Conservation (phyloP, 441 rosid genomes). For the Brassica hybrid region DNA sequence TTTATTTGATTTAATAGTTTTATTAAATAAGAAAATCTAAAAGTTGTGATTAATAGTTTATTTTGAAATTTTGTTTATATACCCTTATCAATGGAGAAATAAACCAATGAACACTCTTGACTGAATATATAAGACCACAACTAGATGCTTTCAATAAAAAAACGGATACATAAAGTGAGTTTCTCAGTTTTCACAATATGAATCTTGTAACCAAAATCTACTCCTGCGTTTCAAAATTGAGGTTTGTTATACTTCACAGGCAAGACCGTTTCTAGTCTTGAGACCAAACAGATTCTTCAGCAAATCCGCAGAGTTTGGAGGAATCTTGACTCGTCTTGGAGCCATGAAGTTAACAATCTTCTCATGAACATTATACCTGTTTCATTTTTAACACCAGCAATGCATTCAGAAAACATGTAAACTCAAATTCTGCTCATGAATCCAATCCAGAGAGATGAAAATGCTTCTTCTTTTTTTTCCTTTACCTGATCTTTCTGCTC, state of each 20-base stretch:
- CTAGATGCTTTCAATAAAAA: background rate
- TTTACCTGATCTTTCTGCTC: slow-evolving; percentile 85
- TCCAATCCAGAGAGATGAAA: too few species aligned
- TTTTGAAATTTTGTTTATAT: too few species aligned
- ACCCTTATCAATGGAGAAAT: too few species aligned
- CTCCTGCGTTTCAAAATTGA: slow-evolving; percentile 20
- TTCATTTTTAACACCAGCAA: background rate
- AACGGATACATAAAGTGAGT: background rate
- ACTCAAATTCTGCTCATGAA: too few species aligned
- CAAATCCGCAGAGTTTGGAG: slow-evolving; percentile 75
- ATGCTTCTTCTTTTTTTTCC: too few species aligned
- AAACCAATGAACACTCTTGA: too few species aligned
- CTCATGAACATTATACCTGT: slow-evolving; percentile 81
- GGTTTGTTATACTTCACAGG: slow-evolving; percentile 31
- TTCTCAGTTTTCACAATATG: background rate
- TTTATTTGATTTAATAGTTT: too few species aligned
- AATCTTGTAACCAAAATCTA: background rate
- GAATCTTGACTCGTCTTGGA: slow-evolving; percentile 63
- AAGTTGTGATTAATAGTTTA: too few species aligned
- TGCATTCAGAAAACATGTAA: too few species aligned
- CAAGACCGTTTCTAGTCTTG: slow-evolving; percentile 45
- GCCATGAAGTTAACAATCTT: slow-evolving; percentile 91
- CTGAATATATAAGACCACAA: too few species aligned
- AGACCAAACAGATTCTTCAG: slow-evolving; percentile 82
- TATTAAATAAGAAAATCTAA: too few species aligned